Conservation (phyloP, 179 eudicot genomes). For the Carnegiea gigantea region DNA sequence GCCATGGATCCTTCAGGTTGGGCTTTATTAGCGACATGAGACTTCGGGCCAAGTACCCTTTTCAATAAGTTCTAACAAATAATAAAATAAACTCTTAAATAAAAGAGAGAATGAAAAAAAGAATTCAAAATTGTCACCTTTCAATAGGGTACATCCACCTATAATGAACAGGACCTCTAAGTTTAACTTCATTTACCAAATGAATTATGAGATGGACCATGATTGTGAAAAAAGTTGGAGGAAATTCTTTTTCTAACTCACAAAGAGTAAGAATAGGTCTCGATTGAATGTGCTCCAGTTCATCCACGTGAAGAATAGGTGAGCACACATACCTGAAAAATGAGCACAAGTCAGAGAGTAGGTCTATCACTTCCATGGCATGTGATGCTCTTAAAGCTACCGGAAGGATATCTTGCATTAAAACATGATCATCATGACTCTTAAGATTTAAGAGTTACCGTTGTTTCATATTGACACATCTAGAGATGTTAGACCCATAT, state of each 20-base stretch:
- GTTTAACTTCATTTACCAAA: neutral
- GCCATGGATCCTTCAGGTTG: neutral
- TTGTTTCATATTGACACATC: too few species aligned
- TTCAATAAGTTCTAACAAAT: neutral
- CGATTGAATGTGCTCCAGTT: neutral
- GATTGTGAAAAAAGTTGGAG: too few species aligned
- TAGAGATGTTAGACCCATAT: too few species aligned
- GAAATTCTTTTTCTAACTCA: too few species aligned
- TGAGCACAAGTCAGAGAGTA: neutral
- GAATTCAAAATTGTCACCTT: too few species aligned
- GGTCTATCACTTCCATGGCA: neutral
- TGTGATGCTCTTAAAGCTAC: neutral
- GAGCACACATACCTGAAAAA: neutral
- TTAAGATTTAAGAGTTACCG: too few species aligned
- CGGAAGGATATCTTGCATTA: neutral
- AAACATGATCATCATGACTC: neutral
- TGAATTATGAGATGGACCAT: neutral
- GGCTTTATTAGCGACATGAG: neutral
- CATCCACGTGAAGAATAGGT: neutral
- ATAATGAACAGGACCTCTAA: neutral
- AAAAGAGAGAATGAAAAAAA: neutral
- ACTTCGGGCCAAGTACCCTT: too few species aligned
- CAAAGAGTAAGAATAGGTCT: too few species aligned
- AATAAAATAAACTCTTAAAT: neutral
- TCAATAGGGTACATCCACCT: too few species aligned